Conservation (phyloP, 805 yeast genomes). For the Wickerhamomyces rabaulensis region DNA sequence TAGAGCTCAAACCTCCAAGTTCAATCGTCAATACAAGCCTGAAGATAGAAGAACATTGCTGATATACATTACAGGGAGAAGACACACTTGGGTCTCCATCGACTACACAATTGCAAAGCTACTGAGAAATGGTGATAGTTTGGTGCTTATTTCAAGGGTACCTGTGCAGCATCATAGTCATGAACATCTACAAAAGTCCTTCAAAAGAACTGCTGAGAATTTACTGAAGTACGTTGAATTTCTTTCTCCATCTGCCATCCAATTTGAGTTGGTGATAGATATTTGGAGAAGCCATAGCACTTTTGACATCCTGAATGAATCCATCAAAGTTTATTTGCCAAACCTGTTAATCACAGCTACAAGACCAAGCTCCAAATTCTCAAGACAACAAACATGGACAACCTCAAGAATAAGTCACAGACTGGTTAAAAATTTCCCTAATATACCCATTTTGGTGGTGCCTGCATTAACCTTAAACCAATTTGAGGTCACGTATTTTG, state of each 20-base stretch:
- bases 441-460: slow-evolving; percentile 58
- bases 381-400: slow-evolving; percentile 53
- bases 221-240: slow-evolving; percentile 38
- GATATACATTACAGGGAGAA: slow-evolving; percentile 41
- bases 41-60: slow-evolving; percentile 42
- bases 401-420: slow-evolving; percentile 61
- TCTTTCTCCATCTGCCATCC: slow-evolving; percentile 35
- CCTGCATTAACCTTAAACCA: slow-evolving; percentile 53
- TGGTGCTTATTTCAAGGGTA: slow-evolving; percentile 57
- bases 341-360: slow-evolving; percentile 51
- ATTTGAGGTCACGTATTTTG: slow-evolving; percentile 44
- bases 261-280: slow-evolving; percentile 54
- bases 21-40: not conserved
- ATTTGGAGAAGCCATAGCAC: slow-evolving; percentile 50
- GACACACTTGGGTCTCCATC: slow-evolving; percentile 67
- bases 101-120: slow-evolving; percentile 60
- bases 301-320: slow-evolving; percentile 50
- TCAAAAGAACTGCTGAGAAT: slow-evolving; percentile 39
- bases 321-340: slow-evolving; percentile 58
- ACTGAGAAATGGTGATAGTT: slow-evolving; percentile 59
- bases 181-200: slow-evolving; percentile 9
- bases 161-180: slow-evolving; percentile 9
- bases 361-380: slow-evolving; percentile 37
- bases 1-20: not conserved
- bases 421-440: slow-evolving; percentile 53